Percentiles rank a stretch among this genome's conserved stretches.
These are phyloP conservation scores for Trichophyton benhamiae DNA, from an alignment of 2,329 filamentous ascomycete species.

Conservation along the genomic window DNA sequence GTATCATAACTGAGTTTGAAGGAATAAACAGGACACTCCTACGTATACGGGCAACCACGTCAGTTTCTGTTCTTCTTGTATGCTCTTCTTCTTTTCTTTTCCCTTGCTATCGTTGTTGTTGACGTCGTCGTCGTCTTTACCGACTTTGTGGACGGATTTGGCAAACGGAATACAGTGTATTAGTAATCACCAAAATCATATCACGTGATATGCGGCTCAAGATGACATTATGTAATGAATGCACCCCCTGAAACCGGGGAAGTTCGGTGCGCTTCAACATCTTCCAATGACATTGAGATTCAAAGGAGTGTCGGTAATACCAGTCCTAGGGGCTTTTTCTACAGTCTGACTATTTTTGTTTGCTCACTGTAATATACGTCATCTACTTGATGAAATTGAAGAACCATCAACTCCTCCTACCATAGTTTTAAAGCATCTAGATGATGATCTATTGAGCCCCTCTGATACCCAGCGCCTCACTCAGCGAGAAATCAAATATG, in stretches of 20 bases:
- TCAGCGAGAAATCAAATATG: constrained; percentile 12
- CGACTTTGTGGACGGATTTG: no score
- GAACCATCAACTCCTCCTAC: constrained; percentile 11
- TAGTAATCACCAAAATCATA: no score
- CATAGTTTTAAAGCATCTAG: constrained; percentile 16
- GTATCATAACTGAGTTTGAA: background rate
- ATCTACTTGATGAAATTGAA: constrained; percentile 17
- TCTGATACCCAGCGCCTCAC: constrained; percentile 11
- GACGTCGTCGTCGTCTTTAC: no score
- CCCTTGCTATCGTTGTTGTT: no score
- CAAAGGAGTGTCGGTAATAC: no score
- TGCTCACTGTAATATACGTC: constrained; percentile 9
- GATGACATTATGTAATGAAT: no score
- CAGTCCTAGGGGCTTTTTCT: no score
- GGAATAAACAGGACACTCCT: background rate
- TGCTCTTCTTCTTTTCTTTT: background rate
- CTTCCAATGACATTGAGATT: no score
- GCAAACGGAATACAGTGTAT: no score
- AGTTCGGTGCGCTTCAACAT: no score
- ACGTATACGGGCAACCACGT: background rate
- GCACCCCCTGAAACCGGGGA: no score
- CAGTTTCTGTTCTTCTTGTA: background rate
- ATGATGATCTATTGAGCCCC: constrained; percentile 12
- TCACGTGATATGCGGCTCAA: background rate
- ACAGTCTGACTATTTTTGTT: no score